Conservation (phyloP, 129 eudicot species). For the Centrapalus pauciflorus region DNA sequence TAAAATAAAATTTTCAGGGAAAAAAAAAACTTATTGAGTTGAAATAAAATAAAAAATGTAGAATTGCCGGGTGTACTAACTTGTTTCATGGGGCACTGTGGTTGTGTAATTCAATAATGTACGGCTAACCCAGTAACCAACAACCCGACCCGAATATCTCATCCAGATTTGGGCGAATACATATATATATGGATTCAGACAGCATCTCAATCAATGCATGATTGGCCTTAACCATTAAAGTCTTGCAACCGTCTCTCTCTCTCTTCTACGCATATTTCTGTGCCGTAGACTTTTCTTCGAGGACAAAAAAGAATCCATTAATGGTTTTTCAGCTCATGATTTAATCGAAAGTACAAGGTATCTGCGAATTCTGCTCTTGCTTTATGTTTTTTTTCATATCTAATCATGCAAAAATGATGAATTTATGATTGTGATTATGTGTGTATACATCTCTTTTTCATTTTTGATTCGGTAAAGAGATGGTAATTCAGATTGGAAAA, state of each 20-base stretch:
- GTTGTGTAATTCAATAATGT: not conserved
- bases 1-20: no score
- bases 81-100: no score
- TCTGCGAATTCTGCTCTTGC: slow-evolving; percentile 6
- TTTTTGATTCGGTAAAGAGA: not conserved
- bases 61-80: not conserved
- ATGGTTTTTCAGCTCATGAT: slow-evolving; percentile 7
- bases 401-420: not conserved
- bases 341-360: slow-evolving; percentile 22
- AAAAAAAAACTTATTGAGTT: no score
- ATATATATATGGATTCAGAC: not conserved
- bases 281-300: slow-evolving; percentile 3
- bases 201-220: slow-evolving; percentile 10
- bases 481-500: not conserved
- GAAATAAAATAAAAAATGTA: no score
- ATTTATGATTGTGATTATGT: slow-evolving; percentile 7
- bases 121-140: not conserved
- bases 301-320: slow-evolving; percentile 4
- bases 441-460: no score
- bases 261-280: slow-evolving; percentile 11
- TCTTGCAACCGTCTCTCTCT: not conserved
- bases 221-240: not conserved
- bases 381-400: not conserved
- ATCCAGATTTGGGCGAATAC: not conserved
- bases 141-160: slow-evolving; percentile 16